Evolutionary conservation across 306 rosid genomes (phyloP).

Genomic region (Pyrus pyrifolia): DNA sequence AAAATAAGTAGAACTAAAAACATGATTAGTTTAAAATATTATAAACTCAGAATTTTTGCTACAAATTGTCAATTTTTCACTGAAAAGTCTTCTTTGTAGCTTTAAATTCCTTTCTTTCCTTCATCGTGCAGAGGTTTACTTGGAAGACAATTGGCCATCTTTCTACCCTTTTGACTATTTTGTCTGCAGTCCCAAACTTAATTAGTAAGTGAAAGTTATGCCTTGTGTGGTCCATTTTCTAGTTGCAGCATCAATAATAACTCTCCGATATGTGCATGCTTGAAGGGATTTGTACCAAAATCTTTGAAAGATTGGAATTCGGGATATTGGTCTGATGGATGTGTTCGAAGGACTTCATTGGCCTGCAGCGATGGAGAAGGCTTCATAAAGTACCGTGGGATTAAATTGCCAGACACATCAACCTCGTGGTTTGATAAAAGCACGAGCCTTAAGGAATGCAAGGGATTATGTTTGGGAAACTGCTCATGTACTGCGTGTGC

Average conservation of each 20-base stretch:
- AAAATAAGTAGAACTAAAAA: too few relatives aligned
- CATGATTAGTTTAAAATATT: too few relatives aligned
- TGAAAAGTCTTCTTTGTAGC: too few relatives aligned
- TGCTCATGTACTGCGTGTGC: slow-evolving; percentile 45
- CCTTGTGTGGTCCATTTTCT: slow-evolving; percentile 36
- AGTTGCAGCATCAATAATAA: slow-evolving; percentile 12
- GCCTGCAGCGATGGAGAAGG: slow-evolving; percentile 25
- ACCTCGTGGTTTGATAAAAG: slow-evolving; percentile 13
- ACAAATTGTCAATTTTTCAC: too few relatives aligned
- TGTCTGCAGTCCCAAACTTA: too few relatives aligned
- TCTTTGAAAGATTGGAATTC: slow-evolving; percentile 15
- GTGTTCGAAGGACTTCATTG: slow-evolving; percentile 23
- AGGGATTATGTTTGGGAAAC: slow-evolving; percentile 17
- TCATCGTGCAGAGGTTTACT: too few relatives aligned
- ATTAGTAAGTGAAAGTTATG: slow-evolving; percentile 14
- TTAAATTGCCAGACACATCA: slow-evolving; percentile 23
- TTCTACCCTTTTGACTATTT: too few relatives aligned
- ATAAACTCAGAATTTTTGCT: too few relatives aligned
- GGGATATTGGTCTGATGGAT: slow-evolving; percentile 31
- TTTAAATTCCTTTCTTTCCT: too few relatives aligned
- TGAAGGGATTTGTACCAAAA: slow-evolving; percentile 35
- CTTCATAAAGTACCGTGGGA: slow-evolving; percentile 11
- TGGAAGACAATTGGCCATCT: too few relatives aligned
- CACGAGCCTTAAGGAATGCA: slow-evolving; percentile 25
- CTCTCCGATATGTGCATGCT: slow-evolving; percentile 37